Evolutionary conservation across 345 rosid species (phyloP).

Genomic region (Eucalyptus leucophloia): DNA sequence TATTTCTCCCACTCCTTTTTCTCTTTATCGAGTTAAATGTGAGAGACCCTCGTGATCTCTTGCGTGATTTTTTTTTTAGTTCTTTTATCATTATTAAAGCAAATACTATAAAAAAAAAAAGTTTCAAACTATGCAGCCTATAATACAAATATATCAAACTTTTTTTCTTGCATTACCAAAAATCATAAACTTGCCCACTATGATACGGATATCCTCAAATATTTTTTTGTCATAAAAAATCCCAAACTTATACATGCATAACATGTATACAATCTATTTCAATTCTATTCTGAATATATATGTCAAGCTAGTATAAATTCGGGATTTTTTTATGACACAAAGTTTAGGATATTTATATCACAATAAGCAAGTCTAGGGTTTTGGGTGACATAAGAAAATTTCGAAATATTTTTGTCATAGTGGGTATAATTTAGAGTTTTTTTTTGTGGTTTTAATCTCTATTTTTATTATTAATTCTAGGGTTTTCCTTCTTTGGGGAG

Average conservation of each 20-base stretch:
- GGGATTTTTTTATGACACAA: accelerated
- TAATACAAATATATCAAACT: too few species aligned
- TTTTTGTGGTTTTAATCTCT: background rate
- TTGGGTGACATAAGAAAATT: background rate
- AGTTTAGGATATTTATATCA: accelerated
- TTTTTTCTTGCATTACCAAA: too few species aligned
- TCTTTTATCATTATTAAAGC: background rate
- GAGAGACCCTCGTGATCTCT: background rate
- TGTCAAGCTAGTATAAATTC: accelerated
- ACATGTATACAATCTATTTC: accelerated
- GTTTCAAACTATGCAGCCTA: accelerated
- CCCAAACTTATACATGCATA: accelerated
- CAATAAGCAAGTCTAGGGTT: accelerated
- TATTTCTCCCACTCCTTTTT: background rate
- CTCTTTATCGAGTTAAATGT: background rate
- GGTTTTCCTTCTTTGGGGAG: background rate
- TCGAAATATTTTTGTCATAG: too few species aligned
- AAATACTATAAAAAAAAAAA: background rate
- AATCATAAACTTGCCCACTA: background rate
- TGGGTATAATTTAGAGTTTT: background rate
- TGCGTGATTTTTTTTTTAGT: background rate
- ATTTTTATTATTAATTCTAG: background rate
- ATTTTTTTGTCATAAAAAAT: too few species aligned
- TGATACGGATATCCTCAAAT: accelerated
- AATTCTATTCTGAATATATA: accelerated